phyloP scores from a whole-genome alignment of 2,329 filamentous ascomycete species.

The Penicillium capsulatum region DNA sequence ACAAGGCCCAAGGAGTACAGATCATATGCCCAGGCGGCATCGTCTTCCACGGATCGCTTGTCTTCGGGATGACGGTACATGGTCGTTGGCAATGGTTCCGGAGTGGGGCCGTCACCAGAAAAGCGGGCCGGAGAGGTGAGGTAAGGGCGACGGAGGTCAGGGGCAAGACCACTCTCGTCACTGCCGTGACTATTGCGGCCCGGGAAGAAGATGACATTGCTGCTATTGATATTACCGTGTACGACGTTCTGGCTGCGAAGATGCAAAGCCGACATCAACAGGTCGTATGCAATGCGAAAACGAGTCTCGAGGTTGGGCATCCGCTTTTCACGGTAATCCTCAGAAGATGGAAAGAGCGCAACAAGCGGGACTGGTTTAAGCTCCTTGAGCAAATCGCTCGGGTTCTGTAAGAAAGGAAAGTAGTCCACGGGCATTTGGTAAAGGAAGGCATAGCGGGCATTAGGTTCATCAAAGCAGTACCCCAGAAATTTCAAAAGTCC shows the following conservation, averaged over 20 bases:
- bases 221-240: constrained; percentile 63
- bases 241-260: constrained; percentile 54
- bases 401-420: constrained; percentile 42
- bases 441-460: constrained; percentile 56
- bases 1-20: constrained; percentile 60
- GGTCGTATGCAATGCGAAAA: constrained; percentile 58
- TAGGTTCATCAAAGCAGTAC: constrained; percentile 55
- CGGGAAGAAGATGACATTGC: constrained; percentile 58
- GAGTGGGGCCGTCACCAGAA: constrained; percentile 47
- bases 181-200: constrained; percentile 31
- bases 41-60: constrained; percentile 37
- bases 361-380: constrained; percentile 41
- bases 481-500: constrained; percentile 44
- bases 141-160: constrained; percentile 53
- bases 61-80: constrained; percentile 60
- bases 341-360: constrained; percentile 41
- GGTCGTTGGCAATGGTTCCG: constrained; percentile 47
- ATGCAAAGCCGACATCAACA: constrained; percentile 54
- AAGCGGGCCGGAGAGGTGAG: constrained; percentile 59
- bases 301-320: constrained; percentile 59
- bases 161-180: constrained; percentile 35
- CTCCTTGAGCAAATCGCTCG: constrained; percentile 35
- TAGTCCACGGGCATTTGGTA: constrained; percentile 55
- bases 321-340: constrained; percentile 36
- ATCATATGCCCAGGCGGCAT: constrained; percentile 47